Base-by-base conservation (phyloP, 129 eudicot species). In the Silybum marianum region DNA sequence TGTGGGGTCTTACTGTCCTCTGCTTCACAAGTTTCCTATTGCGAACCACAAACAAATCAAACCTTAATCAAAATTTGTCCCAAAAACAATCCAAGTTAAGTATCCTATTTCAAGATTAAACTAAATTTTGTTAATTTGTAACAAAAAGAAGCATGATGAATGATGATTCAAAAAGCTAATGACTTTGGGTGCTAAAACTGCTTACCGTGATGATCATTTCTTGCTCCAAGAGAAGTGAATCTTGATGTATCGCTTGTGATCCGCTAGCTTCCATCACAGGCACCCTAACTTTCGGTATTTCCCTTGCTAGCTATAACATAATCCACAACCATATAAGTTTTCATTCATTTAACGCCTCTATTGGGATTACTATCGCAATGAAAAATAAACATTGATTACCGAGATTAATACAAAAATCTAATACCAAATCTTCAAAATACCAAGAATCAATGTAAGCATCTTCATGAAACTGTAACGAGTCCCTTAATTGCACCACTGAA, bases 251-350 rank as follows among this genome's bases (percentile, higher is more conserved):
- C 30, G 75, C 75, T 40, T 8, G 13, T 16, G 54, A 13, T 74
- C 25, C 38, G 10, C 26, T 22, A 28, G 32, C 26, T 81, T 74
- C 74, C 69, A 13, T 65, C 46, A 40, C 32, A 12, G 74, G 32
- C 24, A 14, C 68, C 44, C 26, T 81, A 73, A 10, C 68, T 65
- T 81, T 38, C 58, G 25, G 63, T 74, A 48, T 21, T 65, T 14
- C 68, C 80, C 54, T 40, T 66, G 81, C 63, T 39, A 78, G 65
- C 81, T 24, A 54, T 6, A 58, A 21, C 66, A 58, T n/a, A 58
- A 58, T 58, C 66, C 66, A n/a, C 23, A n/a, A 58, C 2, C 22
- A 54, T 54, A 16, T 54, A 16, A 54, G 62, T 51, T 51, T 51
- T 51, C 62, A 51, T 14, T 51, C 62, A 51, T 39, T 39, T 14